Conservation (phyloP, 2,329 filamentous ascomycete species). For the Aspergillus fumigatus region DNA sequence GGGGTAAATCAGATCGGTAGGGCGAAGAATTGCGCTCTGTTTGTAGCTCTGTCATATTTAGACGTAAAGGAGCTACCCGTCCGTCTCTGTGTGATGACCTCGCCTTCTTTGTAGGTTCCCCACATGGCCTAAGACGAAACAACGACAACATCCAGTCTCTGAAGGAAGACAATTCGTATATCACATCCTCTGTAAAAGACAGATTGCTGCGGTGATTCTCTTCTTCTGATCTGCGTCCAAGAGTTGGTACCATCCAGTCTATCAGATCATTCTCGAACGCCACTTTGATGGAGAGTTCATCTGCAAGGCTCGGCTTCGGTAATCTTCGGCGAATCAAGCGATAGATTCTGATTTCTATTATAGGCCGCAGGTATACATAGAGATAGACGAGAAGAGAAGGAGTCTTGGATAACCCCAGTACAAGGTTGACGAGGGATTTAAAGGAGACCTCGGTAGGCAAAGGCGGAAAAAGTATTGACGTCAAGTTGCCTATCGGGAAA, state of each 20-base stretch:
- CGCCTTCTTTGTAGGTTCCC: conserved; percentile 10
- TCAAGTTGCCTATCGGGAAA: conserved; percentile 34
- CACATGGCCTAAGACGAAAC: conserved; percentile 22
- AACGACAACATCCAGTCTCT: conserved; percentile 29
- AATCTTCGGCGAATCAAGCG: conserved; percentile 36
- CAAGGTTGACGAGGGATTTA: conserved; percentile 22
- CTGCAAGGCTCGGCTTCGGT: conserved; percentile 38
- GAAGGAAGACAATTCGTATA: conserved; percentile 31
- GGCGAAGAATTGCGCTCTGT: conserved; percentile 22
- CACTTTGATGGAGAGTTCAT: conserved; percentile 40
- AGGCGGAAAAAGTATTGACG: conserved; percentile 31
- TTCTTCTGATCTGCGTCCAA: conserved; percentile 38
- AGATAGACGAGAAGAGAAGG: conserved; percentile 34
- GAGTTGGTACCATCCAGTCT: conserved; percentile 40
- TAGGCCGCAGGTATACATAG: conserved; percentile 34
- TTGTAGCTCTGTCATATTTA: conserved; percentile 29
- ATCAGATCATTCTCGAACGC: conserved; percentile 41
- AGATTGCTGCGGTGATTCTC: conserved; percentile 35
- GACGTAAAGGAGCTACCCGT: conserved; percentile 25
- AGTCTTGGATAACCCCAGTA: conserved; percentile 25
- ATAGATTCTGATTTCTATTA: conserved; percentile 38
- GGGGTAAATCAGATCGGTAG: conserved; percentile 8
- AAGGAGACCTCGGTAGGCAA: conserved; percentile 26
- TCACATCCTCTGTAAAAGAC: conserved; percentile 33
- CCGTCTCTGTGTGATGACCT: conserved; percentile 17